Evolutionary conservation across 2,329 filamentous ascomycete genomes (phyloP).

Genomic region (Amauroascus niger): DNA sequence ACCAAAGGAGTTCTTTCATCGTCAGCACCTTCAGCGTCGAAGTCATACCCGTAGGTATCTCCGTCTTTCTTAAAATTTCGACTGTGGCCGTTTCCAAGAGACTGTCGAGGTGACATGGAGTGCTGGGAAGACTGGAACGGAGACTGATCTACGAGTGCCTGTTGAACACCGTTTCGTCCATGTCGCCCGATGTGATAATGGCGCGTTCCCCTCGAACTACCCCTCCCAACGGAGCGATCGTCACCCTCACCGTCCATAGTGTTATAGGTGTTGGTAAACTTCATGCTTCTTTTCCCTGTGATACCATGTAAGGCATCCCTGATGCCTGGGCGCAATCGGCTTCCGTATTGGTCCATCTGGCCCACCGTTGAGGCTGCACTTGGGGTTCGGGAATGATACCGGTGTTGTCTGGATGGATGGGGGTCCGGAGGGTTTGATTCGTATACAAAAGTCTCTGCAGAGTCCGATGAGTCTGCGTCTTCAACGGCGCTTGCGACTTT

Average conservation of each 20-base stretch:
- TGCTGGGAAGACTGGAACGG: slow-evolving; percentile 55
- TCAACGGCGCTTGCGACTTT: slow-evolving; percentile 94
- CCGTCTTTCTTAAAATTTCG: slow-evolving; percentile 48
- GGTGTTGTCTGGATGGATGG: slow-evolving; percentile 49
- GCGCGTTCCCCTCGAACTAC: slow-evolving; percentile 54
- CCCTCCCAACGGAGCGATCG: slow-evolving; percentile 53
- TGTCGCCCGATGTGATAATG: slow-evolving; percentile 75
- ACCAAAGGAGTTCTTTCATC: slow-evolving; percentile 83
- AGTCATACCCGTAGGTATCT: slow-evolving; percentile 61
- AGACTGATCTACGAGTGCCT: slow-evolving; percentile 66
- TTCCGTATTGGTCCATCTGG: slow-evolving; percentile 39
- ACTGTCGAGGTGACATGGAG: slow-evolving; percentile 51
- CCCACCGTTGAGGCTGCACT: slow-evolving; percentile 70
- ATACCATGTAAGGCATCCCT: slow-evolving; percentile 54
- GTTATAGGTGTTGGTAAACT: slow-evolving; percentile 66
- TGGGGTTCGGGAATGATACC: slow-evolving; percentile 88
- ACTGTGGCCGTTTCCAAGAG: slow-evolving; percentile 48
- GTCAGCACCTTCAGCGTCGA: slow-evolving; percentile 73
- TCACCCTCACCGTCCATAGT: slow-evolving; percentile 56
- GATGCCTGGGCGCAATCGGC: slow-evolving; percentile 54
- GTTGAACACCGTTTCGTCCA: slow-evolving; percentile 59
- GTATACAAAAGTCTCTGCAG: slow-evolving; percentile 97
- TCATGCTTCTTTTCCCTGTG: slow-evolving; percentile 84
- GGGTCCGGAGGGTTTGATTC: slow-evolving; percentile 79
- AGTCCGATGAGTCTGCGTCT: slow-evolving; percentile 92